These are phyloP conservation scores for Cercospora citrullina DNA, from an alignment of 2,329 filamentous ascomycete genomes.

Conservation along the genomic window DNA sequence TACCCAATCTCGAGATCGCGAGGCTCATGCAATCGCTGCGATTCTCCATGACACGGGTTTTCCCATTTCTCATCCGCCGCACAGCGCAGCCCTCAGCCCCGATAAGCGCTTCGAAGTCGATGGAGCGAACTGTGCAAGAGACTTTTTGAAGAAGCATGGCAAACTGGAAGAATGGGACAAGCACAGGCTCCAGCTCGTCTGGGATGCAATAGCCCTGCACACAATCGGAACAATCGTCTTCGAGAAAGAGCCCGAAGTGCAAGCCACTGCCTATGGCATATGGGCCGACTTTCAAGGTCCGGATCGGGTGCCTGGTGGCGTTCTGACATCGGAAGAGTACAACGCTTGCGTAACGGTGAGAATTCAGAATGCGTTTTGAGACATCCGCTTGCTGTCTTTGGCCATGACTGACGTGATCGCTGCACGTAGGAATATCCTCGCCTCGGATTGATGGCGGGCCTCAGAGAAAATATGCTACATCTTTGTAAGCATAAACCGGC, in stretches of 20 bases:
- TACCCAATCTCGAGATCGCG: constrained; percentile 26
- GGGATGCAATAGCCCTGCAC: constrained; percentile 54
- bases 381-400: neutral
- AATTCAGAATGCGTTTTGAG: neutral
- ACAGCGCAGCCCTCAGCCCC: constrained; percentile 42
- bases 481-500: constrained; percentile 46
- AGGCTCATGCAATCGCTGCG: constrained; percentile 28
- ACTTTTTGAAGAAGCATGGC: constrained; percentile 40
- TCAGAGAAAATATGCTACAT: constrained; percentile 44
- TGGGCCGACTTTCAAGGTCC: constrained; percentile 30
- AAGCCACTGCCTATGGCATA: constrained; percentile 32
- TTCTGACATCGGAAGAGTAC: constrained; percentile 27
- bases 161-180: constrained; percentile 42
- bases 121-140: constrained; percentile 48
- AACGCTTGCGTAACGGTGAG: constrained; percentile 24
- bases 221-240: constrained; percentile 41
- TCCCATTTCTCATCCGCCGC: constrained; percentile 44
- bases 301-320: constrained; percentile 24
- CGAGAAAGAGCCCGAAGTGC: constrained; percentile 49
- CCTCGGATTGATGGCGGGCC: constrained; percentile 37
- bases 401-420: neutral
- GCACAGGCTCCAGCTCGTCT: constrained; percentile 48
- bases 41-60: constrained; percentile 44
- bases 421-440: constrained; percentile 37
- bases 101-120: constrained; percentile 56